Base-by-base conservation (phyloP, 495 filamentous ascomycete genomes). In the Ascodesmis nigricans region DNA sequence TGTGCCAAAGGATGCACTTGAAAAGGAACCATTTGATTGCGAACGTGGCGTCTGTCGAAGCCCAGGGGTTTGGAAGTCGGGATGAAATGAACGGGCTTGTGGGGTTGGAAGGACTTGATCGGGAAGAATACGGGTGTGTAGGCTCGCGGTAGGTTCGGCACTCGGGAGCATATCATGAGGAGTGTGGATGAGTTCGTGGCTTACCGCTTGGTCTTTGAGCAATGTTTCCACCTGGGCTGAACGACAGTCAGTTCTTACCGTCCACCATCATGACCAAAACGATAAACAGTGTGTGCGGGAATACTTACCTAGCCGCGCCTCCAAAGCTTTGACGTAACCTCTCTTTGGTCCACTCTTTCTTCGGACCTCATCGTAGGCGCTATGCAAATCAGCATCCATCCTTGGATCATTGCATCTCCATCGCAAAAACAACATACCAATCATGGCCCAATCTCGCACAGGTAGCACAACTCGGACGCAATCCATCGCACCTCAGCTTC, bases 311-410 rank as follows among this genome's bases (percentile, higher is more conserved):
- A 99, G 57, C 47, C 90, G 69, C 39, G 90, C 84, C 58, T 95
- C 90, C 51, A 99, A 53, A 34, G 83, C 80, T 62, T 95, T 99
- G 38, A 99, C 90, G 56, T 99, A 95, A 40, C 87, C 87, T 52
- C 90, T 67, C 60, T 95, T 99, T 3, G 87, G 87, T 5, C 87
- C 87, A 55, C 87, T 95, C 65, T 99, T 99, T 58, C 81, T 78
- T 52, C 87, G 69, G 32, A 83, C 74, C 58, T 99, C 87, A 57
- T 95, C 87, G 49, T 93, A 99, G 8, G 78, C 69, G 60, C 87
- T 52, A 24, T 11, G 9, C n/a, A 13, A 30, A 34, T 15, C 13
- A 33, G 6, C 11, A 31, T 22, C 9, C n/a, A 13, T 21, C 4
- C 8, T 5, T 6, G 8, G 8, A 33, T 14, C 8, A 33, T 19